A percentile compares a stretch with the other conserved stretches of the same genome.
Evolutionary conservation across 495 filamentous ascomycete species (phyloP).

Genomic region (Aspergillus taichungensis): DNA sequence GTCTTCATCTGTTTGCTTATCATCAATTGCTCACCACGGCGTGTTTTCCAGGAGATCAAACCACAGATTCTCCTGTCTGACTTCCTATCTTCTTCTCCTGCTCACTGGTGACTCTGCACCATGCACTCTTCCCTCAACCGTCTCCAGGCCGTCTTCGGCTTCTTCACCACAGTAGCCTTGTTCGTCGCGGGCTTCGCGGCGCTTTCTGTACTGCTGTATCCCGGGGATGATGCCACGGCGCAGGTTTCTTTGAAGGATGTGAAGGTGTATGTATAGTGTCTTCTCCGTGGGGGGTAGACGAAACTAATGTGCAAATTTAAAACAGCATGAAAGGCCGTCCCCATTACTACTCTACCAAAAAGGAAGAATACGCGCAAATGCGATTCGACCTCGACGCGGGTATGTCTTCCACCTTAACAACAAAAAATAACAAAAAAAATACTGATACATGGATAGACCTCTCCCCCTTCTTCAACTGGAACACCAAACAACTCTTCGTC

Average conservation of each 20-base stretch:
- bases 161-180: constrained; percentile 93
- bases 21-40: too few species aligned
- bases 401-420: constrained; percentile 16
- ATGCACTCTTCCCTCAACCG: constrained; percentile 88
- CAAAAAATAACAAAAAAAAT: background rate
- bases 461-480: constrained; percentile 93
- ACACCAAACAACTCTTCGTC: constrained; percentile 98
- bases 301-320: background rate
- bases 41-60: too few species aligned
- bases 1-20: too few species aligned
- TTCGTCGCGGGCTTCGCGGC: constrained; percentile 71
- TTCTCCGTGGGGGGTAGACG: background rate
- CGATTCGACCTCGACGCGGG: constrained; percentile 81
- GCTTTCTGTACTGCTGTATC: constrained; percentile 61
- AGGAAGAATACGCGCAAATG: constrained; percentile 90
- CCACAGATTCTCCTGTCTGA: too few species aligned
- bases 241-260: constrained; percentile 64
- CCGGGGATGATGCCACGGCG: constrained; percentile 53
- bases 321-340: constrained; percentile 74
- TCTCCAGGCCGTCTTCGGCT: constrained; percentile 87
- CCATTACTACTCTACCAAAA: constrained; percentile 86
- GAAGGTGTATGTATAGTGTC: constrained; percentile 60
- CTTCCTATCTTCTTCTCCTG: too few species aligned
- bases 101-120: constrained; percentile 9
- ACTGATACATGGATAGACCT: constrained; percentile 51